These are phyloP conservation scores for Ballota nigra DNA, from an alignment of 257 asterid genomes.

Conservation along the genomic window DNA sequence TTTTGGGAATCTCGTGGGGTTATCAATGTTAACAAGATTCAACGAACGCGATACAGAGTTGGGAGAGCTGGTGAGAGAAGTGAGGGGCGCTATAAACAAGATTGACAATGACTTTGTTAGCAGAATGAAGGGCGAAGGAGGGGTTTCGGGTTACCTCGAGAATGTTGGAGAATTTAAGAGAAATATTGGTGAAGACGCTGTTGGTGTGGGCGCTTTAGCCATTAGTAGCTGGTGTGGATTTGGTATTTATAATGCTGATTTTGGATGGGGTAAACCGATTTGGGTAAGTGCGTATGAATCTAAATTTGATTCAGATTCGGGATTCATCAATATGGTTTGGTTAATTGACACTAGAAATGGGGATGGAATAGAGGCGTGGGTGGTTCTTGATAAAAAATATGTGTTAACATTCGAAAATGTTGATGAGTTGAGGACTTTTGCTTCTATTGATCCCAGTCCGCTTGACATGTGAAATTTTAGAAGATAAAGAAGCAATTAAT, in stretches of 20 bases:
- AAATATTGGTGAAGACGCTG: not conserved
- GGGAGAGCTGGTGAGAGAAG: not conserved
- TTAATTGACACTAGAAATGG: conserved; percentile 24
- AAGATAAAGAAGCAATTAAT: not conserved
- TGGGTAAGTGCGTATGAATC: conserved; percentile 8
- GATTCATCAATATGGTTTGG: conserved; percentile 15
- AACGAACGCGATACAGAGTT: not conserved
- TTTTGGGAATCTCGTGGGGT: conserved; percentile 19
- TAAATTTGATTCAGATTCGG: not conserved
- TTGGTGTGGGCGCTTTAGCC: too few species aligned
- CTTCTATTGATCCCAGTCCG: not conserved
- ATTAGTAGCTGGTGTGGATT: conserved; percentile 27
- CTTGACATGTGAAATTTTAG: not conserved
- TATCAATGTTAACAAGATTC: not conserved
- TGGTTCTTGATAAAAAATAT: conserved; percentile 16
- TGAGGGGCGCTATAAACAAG: conserved; percentile 7
- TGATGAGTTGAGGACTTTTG: conserved; percentile 1
- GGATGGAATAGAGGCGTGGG: conserved; percentile 35
- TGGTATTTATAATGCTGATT: conserved; percentile 18
- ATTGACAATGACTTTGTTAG: conserved; percentile 10
- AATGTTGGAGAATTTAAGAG: not conserved
- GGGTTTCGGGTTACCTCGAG: conserved; percentile 7
- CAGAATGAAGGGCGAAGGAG: conserved; percentile 5
- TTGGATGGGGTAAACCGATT: conserved; percentile 29
- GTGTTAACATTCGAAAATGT: conserved; percentile 11